Conservation (phyloP, 2,329 filamentous ascomycete species). For the Fusarium concolor region DNA sequence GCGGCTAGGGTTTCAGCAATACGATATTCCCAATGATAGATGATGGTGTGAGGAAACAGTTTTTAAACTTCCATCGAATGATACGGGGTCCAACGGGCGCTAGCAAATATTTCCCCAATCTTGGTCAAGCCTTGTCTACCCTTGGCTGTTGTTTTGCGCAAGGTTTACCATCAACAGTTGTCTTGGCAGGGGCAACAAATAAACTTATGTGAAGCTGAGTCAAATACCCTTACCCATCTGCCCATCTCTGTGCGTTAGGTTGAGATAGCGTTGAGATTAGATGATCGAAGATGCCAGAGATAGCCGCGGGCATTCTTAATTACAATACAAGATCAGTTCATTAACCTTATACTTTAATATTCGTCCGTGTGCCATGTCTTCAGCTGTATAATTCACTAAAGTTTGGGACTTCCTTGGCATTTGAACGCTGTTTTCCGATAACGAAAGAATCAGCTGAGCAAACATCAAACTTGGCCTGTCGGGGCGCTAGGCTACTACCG, state of each 20-base stretch:
- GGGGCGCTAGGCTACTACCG: background rate
- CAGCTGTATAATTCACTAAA: background rate
- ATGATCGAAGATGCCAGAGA: background rate
- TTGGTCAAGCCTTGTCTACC: background rate
- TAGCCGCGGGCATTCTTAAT: background rate
- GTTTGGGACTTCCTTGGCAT: background rate
- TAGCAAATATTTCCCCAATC: too few relatives aligned
- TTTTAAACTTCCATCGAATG: background rate
- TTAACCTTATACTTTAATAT: background rate
- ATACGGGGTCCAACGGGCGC: background rate
- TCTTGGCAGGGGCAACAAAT: conserved; percentile 13
- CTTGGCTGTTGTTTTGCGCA: background rate
- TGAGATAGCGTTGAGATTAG: background rate
- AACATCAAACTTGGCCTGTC: background rate
- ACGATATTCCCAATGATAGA: background rate
- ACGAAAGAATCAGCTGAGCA: conserved; percentile 1
- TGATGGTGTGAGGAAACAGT: background rate
- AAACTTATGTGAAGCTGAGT: conserved; percentile 13
- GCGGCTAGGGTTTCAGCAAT: conserved; percentile 9
- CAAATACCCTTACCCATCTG: background rate
- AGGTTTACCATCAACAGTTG: background rate
- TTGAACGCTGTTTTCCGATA: background rate
- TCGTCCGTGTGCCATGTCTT: background rate
- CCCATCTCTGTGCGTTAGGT: conserved; percentile 5
- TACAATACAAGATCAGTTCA: background rate